Evolutionary conservation across 169 alveolate genomes (phyloP).

Genomic region (Besnoitia besnoiti): DNA sequence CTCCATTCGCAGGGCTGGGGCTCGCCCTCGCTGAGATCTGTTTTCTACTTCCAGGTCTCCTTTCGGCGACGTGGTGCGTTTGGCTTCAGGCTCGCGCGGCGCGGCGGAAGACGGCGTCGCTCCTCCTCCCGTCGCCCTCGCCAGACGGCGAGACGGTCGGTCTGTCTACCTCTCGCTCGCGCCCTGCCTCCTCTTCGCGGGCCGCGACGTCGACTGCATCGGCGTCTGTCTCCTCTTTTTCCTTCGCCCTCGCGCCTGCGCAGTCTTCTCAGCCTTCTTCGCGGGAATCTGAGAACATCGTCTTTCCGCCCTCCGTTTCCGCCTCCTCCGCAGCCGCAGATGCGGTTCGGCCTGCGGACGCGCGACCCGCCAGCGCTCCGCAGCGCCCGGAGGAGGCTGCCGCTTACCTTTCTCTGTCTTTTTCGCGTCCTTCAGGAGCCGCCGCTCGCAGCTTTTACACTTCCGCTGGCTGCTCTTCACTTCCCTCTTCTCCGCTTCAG

Average conservation of each 20-base stretch:
- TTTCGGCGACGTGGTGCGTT: not conserved
- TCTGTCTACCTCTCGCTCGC: too few relatives aligned
- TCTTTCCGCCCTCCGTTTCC: not conserved
- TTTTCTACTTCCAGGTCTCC: not conserved
- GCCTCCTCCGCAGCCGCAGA: not conserved
- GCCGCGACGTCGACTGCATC: too few relatives aligned
- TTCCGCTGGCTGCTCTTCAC: not conserved
- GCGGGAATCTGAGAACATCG: not conserved
- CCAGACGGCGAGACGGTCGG: not conserved
- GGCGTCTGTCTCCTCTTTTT: not conserved
- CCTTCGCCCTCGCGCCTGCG: not conserved
- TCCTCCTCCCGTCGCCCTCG: not conserved
- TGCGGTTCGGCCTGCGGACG: not conserved
- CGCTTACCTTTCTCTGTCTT: not conserved
- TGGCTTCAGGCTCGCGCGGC: not conserved
- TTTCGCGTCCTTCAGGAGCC: not conserved
- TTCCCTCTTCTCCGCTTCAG: not conserved
- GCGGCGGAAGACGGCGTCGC: not conserved
- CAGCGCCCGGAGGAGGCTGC: not conserved
- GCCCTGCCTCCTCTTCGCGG: too few relatives aligned
- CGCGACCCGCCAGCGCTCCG: not conserved
- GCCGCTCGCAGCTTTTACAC: not conserved
- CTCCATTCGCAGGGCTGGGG: not conserved
- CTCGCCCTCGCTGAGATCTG: not conserved
- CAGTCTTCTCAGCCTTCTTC: not conserved